Base-by-base conservation (phyloP, 2,329 filamentous ascomycete species). In the Aspergillus sojae region DNA sequence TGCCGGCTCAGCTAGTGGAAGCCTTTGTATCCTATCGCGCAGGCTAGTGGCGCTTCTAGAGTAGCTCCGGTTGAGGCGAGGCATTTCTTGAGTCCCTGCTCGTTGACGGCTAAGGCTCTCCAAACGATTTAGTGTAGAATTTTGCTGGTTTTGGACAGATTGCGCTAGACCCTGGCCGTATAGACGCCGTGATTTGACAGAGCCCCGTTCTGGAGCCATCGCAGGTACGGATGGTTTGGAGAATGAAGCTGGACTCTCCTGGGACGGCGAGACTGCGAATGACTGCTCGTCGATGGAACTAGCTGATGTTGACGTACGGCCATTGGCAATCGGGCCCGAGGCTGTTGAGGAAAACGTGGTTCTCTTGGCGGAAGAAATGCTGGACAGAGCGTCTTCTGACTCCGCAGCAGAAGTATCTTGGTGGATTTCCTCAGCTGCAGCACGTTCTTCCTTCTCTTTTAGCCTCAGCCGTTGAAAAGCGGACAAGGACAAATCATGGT, bases 331-430 rank as follows among this genome's bases (percentile, higher is more conserved):
- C 6, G 88, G 90, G 5, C 83, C 85, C 4, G 93, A 95, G 7
- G 89, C 90, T 0, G 92, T 96, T 0, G 94, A 97, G 1, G 91
- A 95, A n/a, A 82, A 82, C 0, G 93, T 97, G 67, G 93, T 93
- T 30, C 94, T 85, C 68, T 94, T 92, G 65, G 86, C 86, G 70
- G 90, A 90, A 73, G 90, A 93, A 23, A 86, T 86, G 1, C 84
- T 83, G 1, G 86, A 83, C 11, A 85, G 82, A 3, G 84, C 76
- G 64, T 81, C 76, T 61, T 80, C 79, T 14, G 71, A 75, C 60
- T 81, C 80, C 39, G 75, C 72, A 61, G 79, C 76, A 4, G 77
- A 75, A 58, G 70, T 69, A n/a, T 79, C 77, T 26, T 74, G 74
- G 16, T 74, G 71, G 16, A 78, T 74, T 32, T 80, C 74, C 11